Evolutionary conservation across 1,284 basidiomycete genomes (phyloP), one percentile per base, ranked within the genome.

Genomic region (Xanthoconium separans): DNA sequence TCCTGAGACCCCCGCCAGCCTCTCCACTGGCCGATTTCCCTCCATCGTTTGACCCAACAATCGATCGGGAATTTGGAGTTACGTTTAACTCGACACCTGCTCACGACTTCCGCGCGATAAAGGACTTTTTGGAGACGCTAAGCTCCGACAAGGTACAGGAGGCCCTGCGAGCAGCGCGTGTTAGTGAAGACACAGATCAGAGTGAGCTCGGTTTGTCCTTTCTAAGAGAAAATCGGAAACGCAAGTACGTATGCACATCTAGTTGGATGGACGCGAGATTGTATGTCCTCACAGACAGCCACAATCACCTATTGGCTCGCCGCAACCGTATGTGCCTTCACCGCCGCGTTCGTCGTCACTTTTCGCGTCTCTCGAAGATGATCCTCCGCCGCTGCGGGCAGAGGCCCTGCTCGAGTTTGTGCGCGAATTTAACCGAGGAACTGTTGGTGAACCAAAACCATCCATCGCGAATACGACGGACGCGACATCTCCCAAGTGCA

Each of bases 231-330:
- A 75, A 65, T 47, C 74, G 79, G 58, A 85, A 80, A 64, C 75
- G 78, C 66, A 77, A 77, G 82, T 81, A 64, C 49, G 75, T 73
- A 41, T 55, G 42, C 16, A 50, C 47, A 5, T 22, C 9, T 36
- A 20, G 42, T 33, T 22, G 7, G 20, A 22, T 15, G 27, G 36
- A 45, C 33, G 10, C 13, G 40, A 16, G 39, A 39, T 49, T 41
- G 48, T 30, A 24, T 40, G n/a, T 43, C 11, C 7, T 29, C 12
- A 42, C 56, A 86, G 83, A 60, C 76, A 78, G 10, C 74, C 76
- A 4, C 76, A 75, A n/a, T 79, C 80, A 5, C 83, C 83, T 8
- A 79, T 70, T 2, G 70, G 77, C 29, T 85, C 84, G 3, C 82
- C 85, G 7, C 78, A 80, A 53, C 80, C 82, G 0, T 84, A 82